These are phyloP conservation scores for Selaginella moellendorffii DNA, from an alignment of 75 land plant species.

Conservation along the genomic window DNA sequence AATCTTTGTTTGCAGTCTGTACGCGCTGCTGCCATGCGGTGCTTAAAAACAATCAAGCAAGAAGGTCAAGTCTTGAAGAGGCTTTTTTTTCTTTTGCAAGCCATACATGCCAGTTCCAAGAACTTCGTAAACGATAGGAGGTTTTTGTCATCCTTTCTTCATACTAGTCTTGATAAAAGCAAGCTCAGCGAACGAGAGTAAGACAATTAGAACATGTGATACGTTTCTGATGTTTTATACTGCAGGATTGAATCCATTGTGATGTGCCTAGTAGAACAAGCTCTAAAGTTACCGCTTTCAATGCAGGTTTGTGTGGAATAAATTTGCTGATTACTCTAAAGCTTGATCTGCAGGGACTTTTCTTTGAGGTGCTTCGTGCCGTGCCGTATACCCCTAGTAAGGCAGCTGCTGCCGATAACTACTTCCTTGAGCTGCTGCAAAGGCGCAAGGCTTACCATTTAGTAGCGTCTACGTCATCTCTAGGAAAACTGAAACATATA, in stretches of 20 bases:
- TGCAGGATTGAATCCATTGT: slow-evolving; percentile 1
- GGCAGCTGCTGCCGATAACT: slow-evolving; percentile 15
- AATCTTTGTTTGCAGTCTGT: not conserved
- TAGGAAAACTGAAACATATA: slow-evolving; percentile 32
- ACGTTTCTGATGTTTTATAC: not conserved
- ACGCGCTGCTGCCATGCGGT: not conserved
- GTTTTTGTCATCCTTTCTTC: not conserved
- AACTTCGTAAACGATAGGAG: not conserved
- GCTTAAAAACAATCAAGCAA: not conserved
- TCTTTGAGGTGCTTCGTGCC: slow-evolving; percentile 39
- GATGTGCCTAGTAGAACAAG: slow-evolving; percentile 10
- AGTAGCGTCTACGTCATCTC: slow-evolving; percentile 16
- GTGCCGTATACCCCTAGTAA: slow-evolving; percentile 18
- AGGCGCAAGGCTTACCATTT: slow-evolving; percentile 21
- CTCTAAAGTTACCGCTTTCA: slow-evolving; percentile 12
- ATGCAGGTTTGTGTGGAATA: slow-evolving; percentile 16
- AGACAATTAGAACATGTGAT: not conserved
- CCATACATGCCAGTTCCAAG: not conserved
- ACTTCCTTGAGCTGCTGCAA: slow-evolving; percentile 32
- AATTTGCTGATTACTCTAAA: too few species aligned
- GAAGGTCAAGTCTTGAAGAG: not conserved
- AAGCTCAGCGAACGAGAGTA: not conserved
- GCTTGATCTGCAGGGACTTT: slow-evolving; percentile 28
- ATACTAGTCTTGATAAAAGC: not conserved
- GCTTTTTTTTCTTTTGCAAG: not conserved